Evolutionary conservation across 192 early-diverging fungal species (phyloP).

Genomic region (Coemansia sp.): DNA sequence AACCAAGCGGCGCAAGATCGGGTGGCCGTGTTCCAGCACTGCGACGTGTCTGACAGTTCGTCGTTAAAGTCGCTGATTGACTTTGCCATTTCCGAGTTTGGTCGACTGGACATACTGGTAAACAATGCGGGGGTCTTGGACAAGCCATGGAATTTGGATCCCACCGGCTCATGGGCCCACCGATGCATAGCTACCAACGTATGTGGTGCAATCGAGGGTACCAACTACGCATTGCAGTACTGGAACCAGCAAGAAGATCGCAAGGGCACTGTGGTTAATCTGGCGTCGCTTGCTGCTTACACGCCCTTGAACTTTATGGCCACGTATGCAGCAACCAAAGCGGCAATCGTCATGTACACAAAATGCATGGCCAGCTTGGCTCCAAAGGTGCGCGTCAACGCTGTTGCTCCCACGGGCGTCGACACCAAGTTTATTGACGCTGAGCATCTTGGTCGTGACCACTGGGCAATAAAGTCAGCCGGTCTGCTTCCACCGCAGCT

Average conservation of each 20-base stretch:
- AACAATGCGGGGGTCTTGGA: slow-evolving; percentile 61
- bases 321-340: slow-evolving; percentile 70
- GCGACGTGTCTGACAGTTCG: slow-evolving; percentile 46
- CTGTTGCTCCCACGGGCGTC: slow-evolving; percentile 53
- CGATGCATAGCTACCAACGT: slow-evolving; percentile 67
- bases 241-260: slow-evolving; percentile 38
- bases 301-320: slow-evolving; percentile 49
- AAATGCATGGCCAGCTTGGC: slow-evolving; percentile 36
- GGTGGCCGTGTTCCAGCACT: slow-evolving; percentile 48
- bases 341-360: slow-evolving; percentile 61
- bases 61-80: slow-evolving; percentile 37
- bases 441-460: slow-evolving; percentile 27
- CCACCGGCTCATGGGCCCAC: slow-evolving; percentile 47
- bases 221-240: slow-evolving; percentile 58
- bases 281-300: slow-evolving; percentile 64
- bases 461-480: slow-evolving; percentile 6
- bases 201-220: slow-evolving; percentile 63
- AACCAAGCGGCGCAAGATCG: slow-evolving; percentile 20
- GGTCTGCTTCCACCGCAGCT: slow-evolving; percentile 26
- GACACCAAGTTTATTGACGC: slow-evolving; percentile 50
- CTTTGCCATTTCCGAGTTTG: slow-evolving; percentile 49
- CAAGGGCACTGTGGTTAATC: slow-evolving; percentile 64
- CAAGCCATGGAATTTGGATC: slow-evolving; percentile 21
- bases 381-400: slow-evolving; percentile 58
- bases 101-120: slow-evolving; percentile 52